Conservation (phyloP, 2,329 filamentous ascomycete species). For the Hortaea werneckii region DNA sequence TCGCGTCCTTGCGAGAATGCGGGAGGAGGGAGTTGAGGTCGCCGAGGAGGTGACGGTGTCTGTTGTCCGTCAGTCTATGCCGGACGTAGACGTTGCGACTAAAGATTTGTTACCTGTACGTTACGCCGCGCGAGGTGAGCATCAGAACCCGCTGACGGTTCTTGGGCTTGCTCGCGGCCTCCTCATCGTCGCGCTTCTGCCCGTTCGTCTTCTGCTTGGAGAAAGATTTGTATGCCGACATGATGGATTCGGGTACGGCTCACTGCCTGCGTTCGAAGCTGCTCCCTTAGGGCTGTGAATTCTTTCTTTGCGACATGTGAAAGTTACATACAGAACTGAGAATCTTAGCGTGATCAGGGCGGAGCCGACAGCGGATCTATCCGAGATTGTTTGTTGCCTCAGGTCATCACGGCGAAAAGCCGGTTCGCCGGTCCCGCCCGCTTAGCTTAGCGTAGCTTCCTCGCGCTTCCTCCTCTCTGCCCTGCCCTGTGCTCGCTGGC, state of each 20-base stretch:
- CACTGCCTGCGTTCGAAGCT: no score
- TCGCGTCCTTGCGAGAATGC: conserved; percentile 87
- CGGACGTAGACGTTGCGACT: not conserved
- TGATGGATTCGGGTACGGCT: conserved; percentile 17
- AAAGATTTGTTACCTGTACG: conserved; percentile 52
- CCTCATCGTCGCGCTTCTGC: conserved; percentile 15
- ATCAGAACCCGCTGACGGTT: conserved; percentile 63
- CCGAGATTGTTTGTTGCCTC: no score
- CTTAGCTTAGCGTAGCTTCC: not conserved
- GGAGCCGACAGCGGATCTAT: no score
- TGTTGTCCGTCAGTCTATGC: conserved; percentile 26
- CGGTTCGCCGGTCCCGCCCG: no score
- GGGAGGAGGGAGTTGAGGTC: conserved; percentile 83
- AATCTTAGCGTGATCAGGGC: no score
- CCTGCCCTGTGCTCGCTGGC: not conserved
- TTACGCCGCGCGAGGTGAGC: conserved; percentile 84
- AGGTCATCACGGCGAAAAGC: no score
- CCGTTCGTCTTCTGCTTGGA: conserved; percentile 32
- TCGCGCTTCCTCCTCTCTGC: not conserved
- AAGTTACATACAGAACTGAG: no score
- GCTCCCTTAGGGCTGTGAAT: no score
- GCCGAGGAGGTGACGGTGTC: conserved; percentile 85
- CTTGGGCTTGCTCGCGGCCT: conserved; percentile 18
- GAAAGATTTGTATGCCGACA: conserved; percentile 49
- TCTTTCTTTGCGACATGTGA: no score